Conservation (phyloP, 768 basidiomycete species). For the Boletus barrowsii region DNA sequence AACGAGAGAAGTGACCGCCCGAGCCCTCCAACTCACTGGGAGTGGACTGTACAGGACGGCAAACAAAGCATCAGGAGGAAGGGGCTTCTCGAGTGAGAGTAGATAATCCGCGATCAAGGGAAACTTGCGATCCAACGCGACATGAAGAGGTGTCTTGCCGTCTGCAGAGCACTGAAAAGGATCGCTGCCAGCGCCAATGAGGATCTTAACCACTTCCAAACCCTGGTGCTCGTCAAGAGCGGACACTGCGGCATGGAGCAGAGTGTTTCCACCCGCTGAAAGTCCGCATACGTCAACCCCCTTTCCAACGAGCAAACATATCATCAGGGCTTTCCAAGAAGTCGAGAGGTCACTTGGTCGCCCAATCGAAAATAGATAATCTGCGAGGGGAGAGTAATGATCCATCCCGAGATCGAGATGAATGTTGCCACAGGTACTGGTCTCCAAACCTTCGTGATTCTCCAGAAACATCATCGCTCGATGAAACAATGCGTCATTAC, state of each 20-base stretch:
- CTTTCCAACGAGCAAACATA: background rate
- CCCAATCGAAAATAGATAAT: background rate
- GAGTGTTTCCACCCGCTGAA: background rate
- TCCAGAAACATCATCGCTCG: too few relatives aligned
- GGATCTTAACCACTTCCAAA: background rate
- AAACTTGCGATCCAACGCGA: background rate
- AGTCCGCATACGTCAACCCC: background rate
- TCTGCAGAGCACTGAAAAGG: background rate
- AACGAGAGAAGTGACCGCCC: background rate
- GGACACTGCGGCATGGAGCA: background rate
- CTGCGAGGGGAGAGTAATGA: background rate
- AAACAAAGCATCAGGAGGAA: background rate
- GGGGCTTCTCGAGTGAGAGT: background rate
- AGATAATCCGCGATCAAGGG: background rate
- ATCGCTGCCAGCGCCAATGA: background rate
- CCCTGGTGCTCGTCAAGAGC: background rate
- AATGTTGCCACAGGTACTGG: too few relatives aligned
- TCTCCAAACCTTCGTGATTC: too few relatives aligned
- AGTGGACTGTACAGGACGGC: background rate
- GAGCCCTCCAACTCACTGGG: background rate
- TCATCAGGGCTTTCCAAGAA: background rate
- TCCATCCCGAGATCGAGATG: background rate
- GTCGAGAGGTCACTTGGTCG: background rate
- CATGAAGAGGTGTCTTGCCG: background rate
- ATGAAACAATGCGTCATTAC: too few relatives aligned